Conservation (phyloP, 805 yeast genomes). For the Hanseniaspora mollemarum region DNA sequence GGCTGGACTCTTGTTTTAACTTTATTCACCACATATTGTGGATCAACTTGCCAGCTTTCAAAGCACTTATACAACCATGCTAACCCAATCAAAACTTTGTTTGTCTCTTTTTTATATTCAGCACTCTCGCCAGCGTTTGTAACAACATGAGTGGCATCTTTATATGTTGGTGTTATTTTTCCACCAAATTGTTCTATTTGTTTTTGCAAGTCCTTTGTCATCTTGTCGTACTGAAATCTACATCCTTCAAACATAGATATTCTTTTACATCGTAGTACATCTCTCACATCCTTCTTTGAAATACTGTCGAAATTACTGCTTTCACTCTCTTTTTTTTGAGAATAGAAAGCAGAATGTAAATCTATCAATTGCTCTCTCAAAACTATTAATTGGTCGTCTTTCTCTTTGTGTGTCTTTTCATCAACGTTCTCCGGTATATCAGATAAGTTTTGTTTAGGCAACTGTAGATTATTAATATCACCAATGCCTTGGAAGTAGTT, state of each 20-base stretch:
- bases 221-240: slow-evolving; percentile 2
- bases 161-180: slow-evolving; percentile 6
- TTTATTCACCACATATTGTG: slow-evolving; percentile 5
- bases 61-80: slow-evolving; percentile 6
- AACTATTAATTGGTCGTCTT: slow-evolving; percentile 27
- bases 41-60: slow-evolving; percentile 9
- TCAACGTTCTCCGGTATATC: slow-evolving; percentile 25
- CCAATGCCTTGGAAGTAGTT: slow-evolving; percentile 96
- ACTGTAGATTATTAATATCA: slow-evolving; percentile 83
- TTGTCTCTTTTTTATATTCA: background rate
- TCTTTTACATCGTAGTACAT: slow-evolving; percentile 2
- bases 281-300: background rate
- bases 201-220: slow-evolving; percentile 12
- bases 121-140: background rate
- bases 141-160: slow-evolving; percentile 7
- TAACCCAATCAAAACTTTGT: background rate
- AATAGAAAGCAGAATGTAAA: background rate
- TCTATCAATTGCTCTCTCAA: slow-evolving; percentile 20
- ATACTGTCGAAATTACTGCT: background rate
- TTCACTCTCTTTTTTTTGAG: background rate
- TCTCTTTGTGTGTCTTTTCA: slow-evolving; percentile 29
- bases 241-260: background rate
- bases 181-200: slow-evolving; percentile 15
- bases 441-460: slow-evolving; percentile 41
- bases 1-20: too few relatives aligned